Base-by-base conservation (phyloP, 371 early-diverging fungal species). In the Haplosporangium sp. region DNA sequence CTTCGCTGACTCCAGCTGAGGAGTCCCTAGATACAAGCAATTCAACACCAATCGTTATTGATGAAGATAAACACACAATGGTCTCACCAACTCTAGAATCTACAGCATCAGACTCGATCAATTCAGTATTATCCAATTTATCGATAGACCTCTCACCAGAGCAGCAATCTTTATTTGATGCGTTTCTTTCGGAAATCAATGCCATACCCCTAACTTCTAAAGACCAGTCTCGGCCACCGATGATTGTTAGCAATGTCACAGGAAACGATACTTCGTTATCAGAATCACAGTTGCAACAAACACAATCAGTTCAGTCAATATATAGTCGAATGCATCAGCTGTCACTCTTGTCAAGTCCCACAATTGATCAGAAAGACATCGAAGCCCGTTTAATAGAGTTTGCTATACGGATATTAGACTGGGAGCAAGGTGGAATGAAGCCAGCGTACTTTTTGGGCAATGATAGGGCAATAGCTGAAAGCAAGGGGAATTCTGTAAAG, bases 331-430 rank as follows among this genome's bases (percentile, higher is more conserved):
- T 79, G 38, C 65, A 79, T 52, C 67, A 70, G 34, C 67, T 79
- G 11, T 79, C 79, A 0, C 19, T 63, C 2, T 42, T 79, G 0
- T 55, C 59, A 1, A 64, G 68, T 38, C 63, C 65, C 8, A 48
- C 27, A 2, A 45, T 74, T n/a, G 45, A 71, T 10, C 57, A 67
- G 2, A 63, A 77, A 56, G 61, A 61, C 0, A 55, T 74, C 3
- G 79, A 79, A 27, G 37, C 34, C 1, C 55, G 61, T 11, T 44
- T 79, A 39, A 74, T 79, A 11, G 71, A 74, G 64, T 79, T 74
- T 56, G 79, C 79, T 20, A 79, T 79, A 48, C 79, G 79, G 42
- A 65, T 79, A 42, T 42, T 79, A 20, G 79, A 79, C 45, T 79
- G 79, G 79, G 79, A 79, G 34, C 66, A 79, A 44, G 71, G 74